phyloP scores from a whole-genome alignment of 345 rosid species.

The Psidium guajava region DNA sequence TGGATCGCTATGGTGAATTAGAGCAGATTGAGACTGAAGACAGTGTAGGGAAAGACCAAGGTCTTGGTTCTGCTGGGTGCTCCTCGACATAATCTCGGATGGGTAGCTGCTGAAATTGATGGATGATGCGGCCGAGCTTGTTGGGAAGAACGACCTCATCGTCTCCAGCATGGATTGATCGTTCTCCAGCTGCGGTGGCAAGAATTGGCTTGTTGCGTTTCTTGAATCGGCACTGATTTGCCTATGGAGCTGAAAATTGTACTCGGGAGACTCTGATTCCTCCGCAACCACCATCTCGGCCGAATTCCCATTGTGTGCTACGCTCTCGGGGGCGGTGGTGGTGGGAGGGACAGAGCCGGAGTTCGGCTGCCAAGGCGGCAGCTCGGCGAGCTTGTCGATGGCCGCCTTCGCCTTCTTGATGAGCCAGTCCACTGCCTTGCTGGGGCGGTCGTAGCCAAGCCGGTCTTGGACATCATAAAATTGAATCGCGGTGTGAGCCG shows the following conservation, averaged over 20 bases:
- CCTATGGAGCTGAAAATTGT: slow-evolving; percentile 27
- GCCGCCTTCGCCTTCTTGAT: slow-evolving; percentile 66
- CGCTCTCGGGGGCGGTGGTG: slow-evolving; percentile 3
- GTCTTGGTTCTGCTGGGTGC: too few species aligned
- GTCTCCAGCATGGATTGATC: too few species aligned
- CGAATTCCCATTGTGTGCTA: slow-evolving; percentile 11
- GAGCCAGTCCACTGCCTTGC: slow-evolving; percentile 91
- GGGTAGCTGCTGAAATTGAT: too few species aligned
- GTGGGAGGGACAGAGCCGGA: background rate
- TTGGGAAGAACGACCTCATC: too few species aligned
- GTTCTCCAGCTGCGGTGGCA: slow-evolving; percentile 22
- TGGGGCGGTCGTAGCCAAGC: slow-evolving; percentile 74
- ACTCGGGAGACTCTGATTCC: slow-evolving; percentile 24
- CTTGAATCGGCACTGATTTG: slow-evolving; percentile 14
- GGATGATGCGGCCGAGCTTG: too few species aligned
- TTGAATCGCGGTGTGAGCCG: slow-evolving; percentile 86
- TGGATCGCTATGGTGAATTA: too few species aligned
- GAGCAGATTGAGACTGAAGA: too few species aligned
- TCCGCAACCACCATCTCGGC: slow-evolving; percentile 22
- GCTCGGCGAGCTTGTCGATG: slow-evolving; percentile 58
- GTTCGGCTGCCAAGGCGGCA: slow-evolving; percentile 35
- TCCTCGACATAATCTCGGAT: too few species aligned
- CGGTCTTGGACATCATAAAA: slow-evolving; percentile 89
- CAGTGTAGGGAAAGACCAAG: too few species aligned
- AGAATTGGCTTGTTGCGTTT: slow-evolving; percentile 18